phyloP scores from a whole-genome alignment of 306 rosid species.

The Chamaecrista fasciculata region DNA sequence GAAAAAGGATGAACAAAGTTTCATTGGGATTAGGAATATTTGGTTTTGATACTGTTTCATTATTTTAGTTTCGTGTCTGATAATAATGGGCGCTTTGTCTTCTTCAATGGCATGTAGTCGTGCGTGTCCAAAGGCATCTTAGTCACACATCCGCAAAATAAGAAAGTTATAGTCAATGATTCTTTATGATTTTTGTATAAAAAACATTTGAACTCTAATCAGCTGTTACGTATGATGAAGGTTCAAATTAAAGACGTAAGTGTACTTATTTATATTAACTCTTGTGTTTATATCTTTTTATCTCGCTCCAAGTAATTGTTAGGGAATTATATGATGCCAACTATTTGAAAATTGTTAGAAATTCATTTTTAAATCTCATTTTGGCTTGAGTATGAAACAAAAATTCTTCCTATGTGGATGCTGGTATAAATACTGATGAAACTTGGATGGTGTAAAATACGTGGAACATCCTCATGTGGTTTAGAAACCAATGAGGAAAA shows the following conservation, averaged over 20 bases:
- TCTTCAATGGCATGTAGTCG: constrained; percentile 27
- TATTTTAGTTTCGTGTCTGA: constrained; percentile 19
- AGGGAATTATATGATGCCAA: background rate
- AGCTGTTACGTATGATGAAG: background rate
- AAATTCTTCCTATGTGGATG: background rate
- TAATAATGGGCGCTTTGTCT: constrained; percentile 27
- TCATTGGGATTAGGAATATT: constrained; percentile 37
- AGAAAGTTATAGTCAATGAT: constrained; percentile 19
- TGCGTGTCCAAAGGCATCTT: constrained; percentile 30
- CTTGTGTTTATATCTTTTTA: background rate
- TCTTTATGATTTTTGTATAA: background rate
- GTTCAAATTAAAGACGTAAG: background rate
- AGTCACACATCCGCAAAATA: constrained; percentile 31
- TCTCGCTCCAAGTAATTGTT: background rate
- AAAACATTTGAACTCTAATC: background rate
- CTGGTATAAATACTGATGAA: background rate
- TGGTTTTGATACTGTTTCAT: constrained; percentile 9
- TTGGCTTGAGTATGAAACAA: background rate
- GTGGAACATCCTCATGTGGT: background rate
- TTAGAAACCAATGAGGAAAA: background rate
- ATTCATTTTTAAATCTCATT: background rate
- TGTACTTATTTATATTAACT: background rate
- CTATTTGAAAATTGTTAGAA: background rate
- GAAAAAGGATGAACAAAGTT: constrained; percentile 18
- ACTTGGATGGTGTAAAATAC: background rate